Conservation (phyloP, 2,329 filamentous ascomycete species). For the Fonsecaea multimorphosa region DNA sequence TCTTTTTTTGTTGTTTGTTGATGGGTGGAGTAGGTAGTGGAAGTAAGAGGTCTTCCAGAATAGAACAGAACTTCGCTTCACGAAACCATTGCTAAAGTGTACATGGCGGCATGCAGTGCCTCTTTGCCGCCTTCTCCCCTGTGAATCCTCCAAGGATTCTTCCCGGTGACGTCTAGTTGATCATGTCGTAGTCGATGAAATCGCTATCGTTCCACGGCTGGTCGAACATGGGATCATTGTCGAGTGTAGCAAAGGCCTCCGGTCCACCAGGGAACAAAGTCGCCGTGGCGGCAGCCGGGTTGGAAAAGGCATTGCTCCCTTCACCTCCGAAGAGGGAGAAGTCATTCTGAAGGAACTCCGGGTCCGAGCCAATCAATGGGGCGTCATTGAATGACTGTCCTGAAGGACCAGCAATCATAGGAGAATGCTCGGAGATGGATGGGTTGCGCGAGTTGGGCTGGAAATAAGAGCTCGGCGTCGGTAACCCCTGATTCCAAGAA, state of each 20-base stretch:
- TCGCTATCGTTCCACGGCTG: conserved; percentile 30
- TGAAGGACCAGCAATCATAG: conserved; percentile 36
- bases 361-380: conserved; percentile 24
- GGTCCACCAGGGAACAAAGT: conserved; percentile 38
- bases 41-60: conserved; percentile 14
- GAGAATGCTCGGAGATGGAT: conserved; percentile 37
- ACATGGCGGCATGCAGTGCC: background rate
- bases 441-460: conserved; percentile 38
- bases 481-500: conserved; percentile 32
- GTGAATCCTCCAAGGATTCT: background rate
- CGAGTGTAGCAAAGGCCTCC: conserved; percentile 31
- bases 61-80: conserved; percentile 6
- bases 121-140: background rate
- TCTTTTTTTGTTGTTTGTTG: conserved; percentile 31
- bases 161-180: conserved; percentile 18
- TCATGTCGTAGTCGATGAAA: conserved; percentile 35
- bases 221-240: conserved; percentile 36
- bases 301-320: conserved; percentile 36
- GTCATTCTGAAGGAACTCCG: conserved; percentile 34
- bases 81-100: conserved; percentile 10
- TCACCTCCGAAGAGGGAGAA: conserved; percentile 38
- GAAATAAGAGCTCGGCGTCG: conserved; percentile 38
- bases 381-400: conserved; percentile 30
- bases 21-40: conserved; percentile 34
- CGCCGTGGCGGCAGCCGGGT: conserved; percentile 35